phyloP scores from a whole-genome alignment of 2,329 filamentous ascomycete genomes.

The Penicillium digitatum region DNA sequence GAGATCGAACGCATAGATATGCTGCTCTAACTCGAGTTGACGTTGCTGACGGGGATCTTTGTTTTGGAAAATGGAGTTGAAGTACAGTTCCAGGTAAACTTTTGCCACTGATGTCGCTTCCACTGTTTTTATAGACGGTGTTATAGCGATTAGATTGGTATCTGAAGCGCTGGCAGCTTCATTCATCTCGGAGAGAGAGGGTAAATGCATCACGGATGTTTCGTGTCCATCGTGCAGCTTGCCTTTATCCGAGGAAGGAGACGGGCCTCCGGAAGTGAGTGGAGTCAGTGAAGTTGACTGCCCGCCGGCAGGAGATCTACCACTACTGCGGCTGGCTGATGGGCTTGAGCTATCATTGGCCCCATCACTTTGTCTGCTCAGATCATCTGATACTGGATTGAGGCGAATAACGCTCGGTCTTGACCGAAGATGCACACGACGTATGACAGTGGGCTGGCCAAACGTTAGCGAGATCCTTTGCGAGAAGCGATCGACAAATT shows the following conservation, averaged over 20 bases:
- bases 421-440: conserved; percentile 32
- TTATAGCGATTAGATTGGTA: background rate
- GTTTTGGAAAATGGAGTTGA: conserved; percentile 62
- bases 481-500: conserved; percentile 34
- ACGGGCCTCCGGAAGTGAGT: conserved; percentile 34
- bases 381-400: conserved; percentile 9
- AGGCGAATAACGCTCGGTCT: conserved; percentile 32
- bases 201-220: background rate
- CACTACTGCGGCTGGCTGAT: conserved; percentile 30
- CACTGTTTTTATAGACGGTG: conserved; percentile 55
- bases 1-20: conserved; percentile 58
- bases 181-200: background rate
- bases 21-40: conserved; percentile 58
- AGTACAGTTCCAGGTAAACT: conserved; percentile 80
- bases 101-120: conserved; percentile 79
- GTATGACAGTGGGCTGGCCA: conserved; percentile 41
- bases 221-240: background rate
- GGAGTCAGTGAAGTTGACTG: conserved; percentile 37
- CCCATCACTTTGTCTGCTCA: conserved; percentile 27
- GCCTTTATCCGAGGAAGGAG: conserved; percentile 17
- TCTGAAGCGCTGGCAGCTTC: background rate
- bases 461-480: conserved; percentile 39
- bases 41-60: conserved; percentile 59
- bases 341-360: conserved; percentile 34
- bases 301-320: conserved; percentile 28